Evolutionary conservation across 2,329 filamentous ascomycete genomes (phyloP), one percentile per base, ranked within the genome.

Genomic region (Epichloe gansuensis): DNA sequence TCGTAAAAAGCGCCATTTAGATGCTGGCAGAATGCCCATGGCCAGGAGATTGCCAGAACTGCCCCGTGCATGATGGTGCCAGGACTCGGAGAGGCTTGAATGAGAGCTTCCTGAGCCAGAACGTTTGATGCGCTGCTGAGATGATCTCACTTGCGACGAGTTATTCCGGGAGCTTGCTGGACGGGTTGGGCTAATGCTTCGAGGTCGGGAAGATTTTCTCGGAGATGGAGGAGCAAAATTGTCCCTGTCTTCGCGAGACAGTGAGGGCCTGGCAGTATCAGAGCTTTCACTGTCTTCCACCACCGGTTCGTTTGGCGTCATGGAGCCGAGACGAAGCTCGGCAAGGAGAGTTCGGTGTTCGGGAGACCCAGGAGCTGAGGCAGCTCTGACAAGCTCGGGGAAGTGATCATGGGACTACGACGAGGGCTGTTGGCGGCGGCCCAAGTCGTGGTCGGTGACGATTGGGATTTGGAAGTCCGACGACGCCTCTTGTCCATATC

Each of bases 31-130:
- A 54, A 85, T 77, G 41, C 84, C 83, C 64, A 83, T 75, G 13
- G 80, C 75, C 48, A 91, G 72, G 1, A 95, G 75, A 60, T 93
- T 95, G 1, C 86, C 85, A 15, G 86, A 82, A 69, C 90, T 94
- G 46, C 84, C 82, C 71, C 85, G 61, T 68, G 70, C 84, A 44
- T 70, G 70, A 48, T 81, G 75, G 55, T 80, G 72, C 80, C 80
- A 72, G 4, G 79, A 81, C 56, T 85, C 81, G 2, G 81, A 84
- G 49, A 83, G 69, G 63, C 81, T 85, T 1, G 91, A 96, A 62
- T 93, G 87, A 1, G 91, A 97, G 69, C 93, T 97, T 47, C 88
- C 90, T 34, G 93, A 97, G 13, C 86, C 87, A 3, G 91, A 95
- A 53, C 93, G 82, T 58, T 85, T 83, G 55, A 94, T 82, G 59